Conservation (phyloP, 2,329 filamentous ascomycete genomes). For the Alternaria metachromatica region DNA sequence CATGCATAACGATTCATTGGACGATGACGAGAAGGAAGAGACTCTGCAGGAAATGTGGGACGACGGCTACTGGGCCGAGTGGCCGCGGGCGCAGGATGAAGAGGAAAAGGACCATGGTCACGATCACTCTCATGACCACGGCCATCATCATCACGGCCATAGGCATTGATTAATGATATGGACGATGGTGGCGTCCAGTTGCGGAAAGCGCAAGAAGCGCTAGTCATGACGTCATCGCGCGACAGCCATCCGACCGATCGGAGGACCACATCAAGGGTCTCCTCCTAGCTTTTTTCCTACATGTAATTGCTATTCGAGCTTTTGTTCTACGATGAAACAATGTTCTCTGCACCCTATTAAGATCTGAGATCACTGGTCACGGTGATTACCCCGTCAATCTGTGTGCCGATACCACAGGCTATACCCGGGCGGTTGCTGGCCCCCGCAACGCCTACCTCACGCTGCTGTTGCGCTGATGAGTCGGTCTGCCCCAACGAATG, state of each 20-base stretch:
- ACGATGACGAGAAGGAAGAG: conserved; percentile 53
- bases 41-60: conserved; percentile 61
- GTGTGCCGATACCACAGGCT: background rate
- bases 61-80: conserved; percentile 64
- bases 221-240: conserved; percentile 1
- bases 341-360: background rate
- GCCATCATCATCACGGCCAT: background rate
- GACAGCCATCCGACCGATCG: background rate
- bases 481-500: background rate
- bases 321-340: background rate
- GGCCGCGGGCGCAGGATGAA: conserved; percentile 49
- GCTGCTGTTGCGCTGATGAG: background rate
- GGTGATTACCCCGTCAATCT: background rate
- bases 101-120: conserved; percentile 32
- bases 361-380: background rate
- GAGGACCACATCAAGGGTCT: background rate
- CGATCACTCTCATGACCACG: conserved; percentile 17
- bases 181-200: background rate
- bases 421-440: background rate
- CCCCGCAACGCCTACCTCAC: background rate
- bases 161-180: background rate
- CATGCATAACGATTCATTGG: conserved; percentile 39
- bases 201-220: background rate
- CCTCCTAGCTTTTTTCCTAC: background rate
- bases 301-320: background rate